Percentiles rank a stretch among this genome's conserved stretches.
Evolutionary conservation across 78 protist species (phyloP).

Genomic region (Mantamonas sphyraenae): DNA sequence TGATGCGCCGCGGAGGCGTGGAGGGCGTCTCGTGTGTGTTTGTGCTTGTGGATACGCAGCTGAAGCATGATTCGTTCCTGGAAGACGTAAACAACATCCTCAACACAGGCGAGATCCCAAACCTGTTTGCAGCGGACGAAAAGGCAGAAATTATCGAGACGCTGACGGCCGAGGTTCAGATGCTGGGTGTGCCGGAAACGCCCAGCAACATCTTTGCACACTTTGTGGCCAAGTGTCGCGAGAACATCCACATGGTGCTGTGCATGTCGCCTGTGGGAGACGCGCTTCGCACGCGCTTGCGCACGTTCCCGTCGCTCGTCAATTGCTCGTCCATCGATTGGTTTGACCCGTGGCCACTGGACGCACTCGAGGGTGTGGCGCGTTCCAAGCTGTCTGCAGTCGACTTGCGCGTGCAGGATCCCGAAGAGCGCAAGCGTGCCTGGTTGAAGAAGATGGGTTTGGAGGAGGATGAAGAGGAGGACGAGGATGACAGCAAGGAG

Average conservation of each 20-base stretch:
- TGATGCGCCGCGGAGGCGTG: constrained; percentile 48
- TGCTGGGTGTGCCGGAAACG: constrained; percentile 8
- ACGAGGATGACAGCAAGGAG: too few species aligned
- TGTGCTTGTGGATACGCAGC: constrained; percentile 68
- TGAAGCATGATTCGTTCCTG: constrained; percentile 50
- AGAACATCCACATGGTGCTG: constrained; percentile 44
- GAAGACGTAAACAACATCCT: constrained; percentile 79
- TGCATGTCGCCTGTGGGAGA: constrained; percentile 51
- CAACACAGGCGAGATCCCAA: constrained; percentile 79
- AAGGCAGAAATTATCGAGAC: constrained; percentile 17
- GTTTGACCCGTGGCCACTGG: constrained; percentile 62
- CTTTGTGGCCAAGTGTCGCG: constrained; percentile 42
- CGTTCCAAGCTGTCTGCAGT: background rate
- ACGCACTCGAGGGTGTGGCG: constrained; percentile 62
- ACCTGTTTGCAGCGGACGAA: constrained; percentile 57
- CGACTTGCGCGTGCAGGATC: too few species aligned
- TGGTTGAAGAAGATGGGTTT: too few species aligned
- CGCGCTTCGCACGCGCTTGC: constrained; percentile 40
- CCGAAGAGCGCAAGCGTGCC: too few species aligned
- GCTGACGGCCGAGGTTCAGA: background rate
- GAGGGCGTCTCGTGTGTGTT: constrained; percentile 41
- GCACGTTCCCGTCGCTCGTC: constrained; percentile 75
- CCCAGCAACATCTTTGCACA: background rate
- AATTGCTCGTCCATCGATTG: constrained; percentile 76
- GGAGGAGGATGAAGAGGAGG: too few species aligned